Conservation (phyloP, 257 asterid species). For the Solanum dulcamara region DNA sequence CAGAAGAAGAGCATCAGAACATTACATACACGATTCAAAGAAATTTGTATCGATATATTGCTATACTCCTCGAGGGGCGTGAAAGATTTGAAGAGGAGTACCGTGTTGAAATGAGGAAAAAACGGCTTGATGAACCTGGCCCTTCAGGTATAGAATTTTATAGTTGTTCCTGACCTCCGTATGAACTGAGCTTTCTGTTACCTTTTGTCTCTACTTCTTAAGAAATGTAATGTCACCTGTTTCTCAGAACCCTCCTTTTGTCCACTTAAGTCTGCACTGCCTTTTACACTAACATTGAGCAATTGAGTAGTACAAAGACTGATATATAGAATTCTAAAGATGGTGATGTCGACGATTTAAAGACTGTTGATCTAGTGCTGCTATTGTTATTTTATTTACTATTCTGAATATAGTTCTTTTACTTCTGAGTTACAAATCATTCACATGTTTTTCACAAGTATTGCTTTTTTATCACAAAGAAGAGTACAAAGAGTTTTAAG, state of each 20-base stretch:
- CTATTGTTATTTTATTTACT: not conserved
- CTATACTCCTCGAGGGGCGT: conserved; percentile 71
- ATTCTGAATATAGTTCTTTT: not conserved
- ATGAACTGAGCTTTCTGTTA: not conserved
- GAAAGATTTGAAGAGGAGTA: conserved; percentile 56
- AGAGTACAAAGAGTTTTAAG: not conserved
- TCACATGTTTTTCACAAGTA: not conserved
- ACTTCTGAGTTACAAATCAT: not conserved
- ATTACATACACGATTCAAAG: conserved; percentile 63
- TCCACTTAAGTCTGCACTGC: not conserved
- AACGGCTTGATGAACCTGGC: conserved; percentile 42
- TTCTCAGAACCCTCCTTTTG: not conserved
- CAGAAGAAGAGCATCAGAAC: conserved; percentile 66
- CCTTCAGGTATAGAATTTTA: conserved; percentile 53
- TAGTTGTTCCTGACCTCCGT: not conserved
- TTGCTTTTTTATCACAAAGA: not conserved
- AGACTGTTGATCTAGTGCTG: not conserved
- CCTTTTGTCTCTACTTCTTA: not conserved
- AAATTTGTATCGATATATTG: conserved; percentile 58
- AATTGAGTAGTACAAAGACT: not conserved
- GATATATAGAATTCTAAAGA: not conserved
- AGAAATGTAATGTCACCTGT: not conserved
- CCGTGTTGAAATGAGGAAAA: conserved; percentile 28
- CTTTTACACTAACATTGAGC: not conserved
- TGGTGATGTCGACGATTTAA: not conserved